Conservation (phyloP, 2,329 filamentous ascomycete genomes). For the Cladosporium phlei region DNA sequence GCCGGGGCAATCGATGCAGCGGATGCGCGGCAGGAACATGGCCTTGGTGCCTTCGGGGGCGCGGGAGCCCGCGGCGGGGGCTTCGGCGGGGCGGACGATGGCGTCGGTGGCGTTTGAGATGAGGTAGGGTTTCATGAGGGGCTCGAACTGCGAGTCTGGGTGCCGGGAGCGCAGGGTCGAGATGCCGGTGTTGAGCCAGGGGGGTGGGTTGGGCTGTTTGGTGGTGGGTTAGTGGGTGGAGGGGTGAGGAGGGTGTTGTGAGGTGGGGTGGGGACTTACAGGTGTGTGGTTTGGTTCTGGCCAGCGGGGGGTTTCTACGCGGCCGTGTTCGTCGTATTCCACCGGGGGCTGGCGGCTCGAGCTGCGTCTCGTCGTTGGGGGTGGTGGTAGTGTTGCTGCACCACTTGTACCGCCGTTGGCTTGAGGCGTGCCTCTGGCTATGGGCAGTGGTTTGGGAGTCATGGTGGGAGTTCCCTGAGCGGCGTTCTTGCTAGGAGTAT, state of each 20-base stretch:
- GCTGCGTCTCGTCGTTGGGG: not conserved
- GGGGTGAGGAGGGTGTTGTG: too few species aligned
- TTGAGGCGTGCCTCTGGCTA: slow-evolving; percentile 24
- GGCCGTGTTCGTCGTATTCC: slow-evolving; percentile 45
- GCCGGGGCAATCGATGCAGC: slow-evolving; percentile 86
- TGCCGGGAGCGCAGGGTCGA: slow-evolving; percentile 64
- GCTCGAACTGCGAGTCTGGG: slow-evolving; percentile 79
- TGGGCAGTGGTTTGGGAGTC: slow-evolving; percentile 23
- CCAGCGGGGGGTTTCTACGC: slow-evolving; percentile 61
- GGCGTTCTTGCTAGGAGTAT: slow-evolving; percentile 20
- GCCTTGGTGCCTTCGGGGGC: slow-evolving; percentile 64
- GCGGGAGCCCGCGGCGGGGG: slow-evolving; percentile 40
- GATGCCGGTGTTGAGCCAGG: slow-evolving; percentile 77
- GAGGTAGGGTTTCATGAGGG: slow-evolving; percentile 82
- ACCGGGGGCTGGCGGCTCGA: slow-evolving; percentile 15
- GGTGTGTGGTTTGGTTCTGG: slow-evolving; percentile 54
- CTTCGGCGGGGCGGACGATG: slow-evolving; percentile 18
- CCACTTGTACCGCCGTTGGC: slow-evolving; percentile 22
- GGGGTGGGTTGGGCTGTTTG: slow-evolving; percentile 71
- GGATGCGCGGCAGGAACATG: slow-evolving; percentile 82
- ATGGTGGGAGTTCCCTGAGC: slow-evolving; percentile 23
- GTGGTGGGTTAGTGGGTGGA: slow-evolving; percentile 10
- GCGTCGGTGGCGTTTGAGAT: slow-evolving; percentile 67
- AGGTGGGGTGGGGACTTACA: too few species aligned
- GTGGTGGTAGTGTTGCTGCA: too few species aligned